phyloP scores from a whole-genome alignment of 129 eudicot species.

The Ambrosia trifida region DNA sequence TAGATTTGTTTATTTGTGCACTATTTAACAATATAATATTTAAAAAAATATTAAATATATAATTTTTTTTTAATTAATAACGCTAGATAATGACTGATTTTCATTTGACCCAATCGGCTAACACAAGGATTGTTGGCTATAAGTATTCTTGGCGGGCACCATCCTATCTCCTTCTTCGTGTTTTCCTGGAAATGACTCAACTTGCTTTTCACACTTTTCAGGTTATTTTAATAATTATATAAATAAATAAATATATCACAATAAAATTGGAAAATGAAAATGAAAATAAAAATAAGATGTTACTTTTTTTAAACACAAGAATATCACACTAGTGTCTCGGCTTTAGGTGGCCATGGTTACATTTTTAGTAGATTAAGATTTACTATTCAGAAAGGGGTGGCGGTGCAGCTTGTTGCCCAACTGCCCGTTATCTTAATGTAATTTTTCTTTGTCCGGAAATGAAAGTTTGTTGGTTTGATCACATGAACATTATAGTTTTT shows the following conservation, averaged over 20 bases:
- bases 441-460: too few relatives aligned
- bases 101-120: not conserved
- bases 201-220: constrained; percentile 10
- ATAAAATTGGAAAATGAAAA: not conserved
- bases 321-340: too few relatives aligned
- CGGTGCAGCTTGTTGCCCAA: too few relatives aligned
- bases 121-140: constrained; percentile 16
- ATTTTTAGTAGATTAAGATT: too few relatives aligned
- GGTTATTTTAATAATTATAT: not conserved
- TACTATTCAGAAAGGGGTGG: too few relatives aligned
- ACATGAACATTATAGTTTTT: too few relatives aligned
- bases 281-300: not conserved
- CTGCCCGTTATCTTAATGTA: too few relatives aligned
- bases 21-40: not conserved
- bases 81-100: not conserved
- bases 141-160: not conserved
- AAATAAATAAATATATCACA: not conserved
- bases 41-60: too few relatives aligned
- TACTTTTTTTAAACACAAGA: not conserved
- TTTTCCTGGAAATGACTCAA: constrained; percentile 15
- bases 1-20: not conserved
- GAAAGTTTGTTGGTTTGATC: too few relatives aligned
- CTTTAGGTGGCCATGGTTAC: too few relatives aligned
- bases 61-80: not conserved
- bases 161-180: constrained; percentile 15